phyloP scores from a whole-genome alignment of 306 rosid species.

The Ammopiptanthus mongolicus region DNA sequence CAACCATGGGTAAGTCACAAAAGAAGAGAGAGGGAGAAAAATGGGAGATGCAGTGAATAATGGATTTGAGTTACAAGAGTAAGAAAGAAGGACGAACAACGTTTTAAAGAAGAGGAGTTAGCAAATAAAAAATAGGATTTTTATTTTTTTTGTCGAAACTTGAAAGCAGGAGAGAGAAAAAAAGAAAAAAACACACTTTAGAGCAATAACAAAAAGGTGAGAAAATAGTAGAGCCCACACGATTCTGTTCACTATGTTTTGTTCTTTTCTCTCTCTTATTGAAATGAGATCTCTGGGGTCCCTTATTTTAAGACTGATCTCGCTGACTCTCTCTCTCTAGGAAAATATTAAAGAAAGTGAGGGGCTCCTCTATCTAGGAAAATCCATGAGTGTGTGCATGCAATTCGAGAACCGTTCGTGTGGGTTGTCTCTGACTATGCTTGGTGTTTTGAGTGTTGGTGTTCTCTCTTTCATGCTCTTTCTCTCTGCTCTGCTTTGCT shows the following conservation, averaged over 20 bases:
- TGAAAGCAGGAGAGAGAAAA: not conserved
- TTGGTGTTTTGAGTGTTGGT: conserved; percentile 14
- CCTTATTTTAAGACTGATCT: conserved; percentile 32
- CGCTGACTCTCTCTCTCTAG: not conserved
- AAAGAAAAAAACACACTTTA: too few species aligned
- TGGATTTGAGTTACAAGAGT: not conserved
- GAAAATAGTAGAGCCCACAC: conserved; percentile 8
- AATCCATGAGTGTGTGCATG: conserved; percentile 21
- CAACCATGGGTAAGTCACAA: not conserved
- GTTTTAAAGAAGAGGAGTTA: conserved; percentile 8
- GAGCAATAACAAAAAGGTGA: not conserved
- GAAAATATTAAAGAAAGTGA: not conserved
- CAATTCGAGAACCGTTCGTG: conserved; percentile 69
- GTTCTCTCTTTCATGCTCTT: not conserved
- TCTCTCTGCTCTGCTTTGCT: not conserved
- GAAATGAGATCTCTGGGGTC: conserved; percentile 26
- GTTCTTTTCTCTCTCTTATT: not conserved
- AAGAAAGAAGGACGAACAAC: not conserved
- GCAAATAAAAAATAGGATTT: not conserved
- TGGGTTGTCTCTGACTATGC: conserved; percentile 35
- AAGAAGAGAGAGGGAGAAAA: conserved; percentile 5
- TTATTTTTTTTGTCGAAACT: not conserved
- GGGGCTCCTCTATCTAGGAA: not conserved
- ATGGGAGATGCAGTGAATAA: not conserved
- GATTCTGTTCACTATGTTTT: not conserved